Percentiles rank a stretch among this genome's conserved stretches.
Evolutionary conservation across 192 early-diverging fungal species (phyloP).

Genomic region (Martensiomyces pterosporus): DNA sequence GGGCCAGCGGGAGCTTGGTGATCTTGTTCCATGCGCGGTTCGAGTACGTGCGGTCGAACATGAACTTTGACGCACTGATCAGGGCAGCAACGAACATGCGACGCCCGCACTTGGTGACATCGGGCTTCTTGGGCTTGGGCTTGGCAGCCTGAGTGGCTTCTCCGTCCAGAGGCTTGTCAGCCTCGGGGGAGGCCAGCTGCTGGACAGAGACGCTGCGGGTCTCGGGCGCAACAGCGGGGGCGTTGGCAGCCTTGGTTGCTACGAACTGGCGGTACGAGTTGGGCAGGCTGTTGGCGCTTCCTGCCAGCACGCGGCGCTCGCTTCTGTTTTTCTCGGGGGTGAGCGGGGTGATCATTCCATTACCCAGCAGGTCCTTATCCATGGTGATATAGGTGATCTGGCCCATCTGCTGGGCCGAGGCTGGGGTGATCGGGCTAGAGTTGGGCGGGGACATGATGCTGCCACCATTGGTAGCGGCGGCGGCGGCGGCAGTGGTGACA

Average conservation of each 20-base stretch:
- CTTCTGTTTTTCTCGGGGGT: conserved; percentile 11
- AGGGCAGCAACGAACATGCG: conserved; percentile 81
- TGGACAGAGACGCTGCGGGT: no score
- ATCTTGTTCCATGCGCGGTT: conserved; percentile 86
- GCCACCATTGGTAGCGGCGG: neutral
- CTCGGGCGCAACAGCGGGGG: no score
- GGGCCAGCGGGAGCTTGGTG: conserved; percentile 63
- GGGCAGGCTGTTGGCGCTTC: conserved; percentile 20
- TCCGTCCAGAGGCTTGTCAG: no score
- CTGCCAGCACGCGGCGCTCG: conserved; percentile 25
- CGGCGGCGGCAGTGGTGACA: conserved; percentile 1
- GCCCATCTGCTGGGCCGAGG: conserved; percentile 8
- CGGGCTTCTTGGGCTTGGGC: conserved; percentile 28
- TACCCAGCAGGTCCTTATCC: conserved; percentile 30
- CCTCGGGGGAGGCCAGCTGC: no score
- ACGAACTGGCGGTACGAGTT: conserved; percentile 35
- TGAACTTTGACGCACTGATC: conserved; percentile 82
- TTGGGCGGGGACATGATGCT: conserved; percentile 18
- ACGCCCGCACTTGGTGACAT: conserved; percentile 62
- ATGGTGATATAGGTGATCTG: conserved; percentile 16
- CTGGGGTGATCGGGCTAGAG: conserved; percentile 31
- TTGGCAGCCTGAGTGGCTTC: no score
- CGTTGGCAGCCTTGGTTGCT: neutral
- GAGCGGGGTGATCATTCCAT: conserved; percentile 36
- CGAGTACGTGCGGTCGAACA: conserved; percentile 76